Base-by-base conservation (phyloP, 2,329 filamentous ascomycete species). In the Sporothrix dimorphospora region DNA sequence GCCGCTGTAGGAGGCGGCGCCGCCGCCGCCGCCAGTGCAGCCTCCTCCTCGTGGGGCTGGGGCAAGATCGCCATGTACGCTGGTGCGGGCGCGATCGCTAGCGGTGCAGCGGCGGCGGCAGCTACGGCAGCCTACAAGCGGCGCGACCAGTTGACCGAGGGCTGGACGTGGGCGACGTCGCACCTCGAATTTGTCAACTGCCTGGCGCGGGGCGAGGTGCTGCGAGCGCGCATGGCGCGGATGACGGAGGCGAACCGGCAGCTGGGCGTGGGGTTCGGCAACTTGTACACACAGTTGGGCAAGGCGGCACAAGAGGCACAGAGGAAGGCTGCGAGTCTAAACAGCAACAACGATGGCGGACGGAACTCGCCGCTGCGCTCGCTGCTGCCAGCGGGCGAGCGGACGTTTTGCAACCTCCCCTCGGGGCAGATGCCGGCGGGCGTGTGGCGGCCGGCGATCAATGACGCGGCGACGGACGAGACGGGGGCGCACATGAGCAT, bases 131-230 rank as follows among this genome's bases (percentile, higher is more conserved):
- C 95, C 12, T 98, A 97, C 83, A 85, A 92, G 77, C 94, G 96
- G 77, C 89, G 93, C 71, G 92, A 97, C 42, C 90, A 93, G 75
- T 89, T 98, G 74, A 88, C 87, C 2, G 86, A 91, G 73, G 92
- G 94, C 8, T 91, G 91, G 83, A 85, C 85, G 11, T 98, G 94
- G 94, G 93, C 93, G 16, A 89, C 91, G 19, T 96, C 93, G 47
- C 96, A 99, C 81, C 88, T 99, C 34, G 93, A 96, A 80, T 99
- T 98, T 78, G 93, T 98, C 1, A 94, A 94, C 1, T 97, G 94
- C 78, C 87, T 99, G 8, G 92, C 92, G 65, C 90, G 93, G n/a
- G 90, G 89, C 4, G 92, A 94, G 77, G 94, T 97, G 78, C 84
- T 98, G 75, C 90, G 90, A 76, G 88, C 89, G 78, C 89, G 96